Percentiles rank a stretch among this genome's conserved stretches.
phyloP scores from a whole-genome alignment of 164 flowering plant species.

The Umbilicus rupestris region DNA sequence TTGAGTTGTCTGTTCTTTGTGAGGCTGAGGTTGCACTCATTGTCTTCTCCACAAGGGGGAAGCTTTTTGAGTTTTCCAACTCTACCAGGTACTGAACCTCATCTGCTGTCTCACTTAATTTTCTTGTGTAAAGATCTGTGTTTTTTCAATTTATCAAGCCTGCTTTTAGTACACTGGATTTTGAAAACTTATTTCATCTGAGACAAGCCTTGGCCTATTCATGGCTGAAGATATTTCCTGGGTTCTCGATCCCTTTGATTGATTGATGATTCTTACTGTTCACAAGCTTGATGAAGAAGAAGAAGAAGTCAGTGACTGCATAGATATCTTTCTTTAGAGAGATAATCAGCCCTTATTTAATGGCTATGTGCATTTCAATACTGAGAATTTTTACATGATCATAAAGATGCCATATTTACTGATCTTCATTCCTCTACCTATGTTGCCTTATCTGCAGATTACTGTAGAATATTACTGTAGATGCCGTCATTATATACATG shows the following conservation, averaged over 20 bases:
- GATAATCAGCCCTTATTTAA: neutral
- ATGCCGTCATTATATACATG: too few relatives aligned
- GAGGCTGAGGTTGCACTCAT: conserved; percentile 16
- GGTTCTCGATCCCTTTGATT: neutral
- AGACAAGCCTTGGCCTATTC: neutral
- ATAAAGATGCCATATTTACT: too few relatives aligned
- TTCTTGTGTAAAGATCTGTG: too few relatives aligned
- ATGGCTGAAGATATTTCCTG: neutral
- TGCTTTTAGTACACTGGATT: neutral
- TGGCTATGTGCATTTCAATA: neutral
- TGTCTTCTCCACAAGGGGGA: conserved; percentile 13
- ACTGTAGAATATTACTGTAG: too few relatives aligned
- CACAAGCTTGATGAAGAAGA: neutral
- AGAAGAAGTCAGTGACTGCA: neutral
- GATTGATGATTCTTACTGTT: neutral
- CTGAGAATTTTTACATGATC: neutral
- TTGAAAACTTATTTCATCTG: neutral
- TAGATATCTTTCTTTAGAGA: neutral
- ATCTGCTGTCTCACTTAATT: too few relatives aligned
- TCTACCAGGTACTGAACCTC: conserved; percentile 12
- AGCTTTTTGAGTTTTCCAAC: conserved; percentile 13
- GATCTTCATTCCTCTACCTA: too few relatives aligned
- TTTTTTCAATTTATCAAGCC: too few relatives aligned
- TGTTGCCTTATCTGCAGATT: too few relatives aligned
- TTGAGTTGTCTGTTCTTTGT: conserved; percentile 14